Conservation (phyloP, 2,329 filamentous ascomycete genomes). For the Diaporthe sp. region DNA sequence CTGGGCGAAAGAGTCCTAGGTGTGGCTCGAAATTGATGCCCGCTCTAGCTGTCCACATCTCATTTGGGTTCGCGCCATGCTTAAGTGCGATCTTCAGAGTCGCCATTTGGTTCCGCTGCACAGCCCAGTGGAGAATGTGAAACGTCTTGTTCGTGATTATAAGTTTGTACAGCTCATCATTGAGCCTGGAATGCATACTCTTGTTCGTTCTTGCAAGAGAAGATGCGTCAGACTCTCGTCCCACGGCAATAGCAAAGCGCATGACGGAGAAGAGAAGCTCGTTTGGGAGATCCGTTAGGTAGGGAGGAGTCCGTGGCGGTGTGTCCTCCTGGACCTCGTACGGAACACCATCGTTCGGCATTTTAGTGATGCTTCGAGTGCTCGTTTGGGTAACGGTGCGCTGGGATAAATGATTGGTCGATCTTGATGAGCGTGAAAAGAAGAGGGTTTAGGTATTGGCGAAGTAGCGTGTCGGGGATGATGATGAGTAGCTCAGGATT, state of each 20-base stretch:
- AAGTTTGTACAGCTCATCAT: not conserved
- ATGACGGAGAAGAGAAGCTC: not conserved
- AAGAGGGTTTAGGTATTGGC: no score
- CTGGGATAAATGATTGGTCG: not conserved
- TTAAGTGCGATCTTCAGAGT: not conserved
- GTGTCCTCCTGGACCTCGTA: no score
- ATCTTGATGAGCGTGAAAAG: not conserved
- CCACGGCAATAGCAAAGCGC: not conserved
- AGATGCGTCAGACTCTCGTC: not conserved
- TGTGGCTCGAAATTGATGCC: not conserved
- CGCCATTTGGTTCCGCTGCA: not conserved
- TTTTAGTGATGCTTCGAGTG: not conserved
- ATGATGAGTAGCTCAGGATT: not conserved
- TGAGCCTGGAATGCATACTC: not conserved
- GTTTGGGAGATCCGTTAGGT: not conserved
- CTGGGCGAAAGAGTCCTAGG: not conserved
- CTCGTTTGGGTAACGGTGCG: no score
- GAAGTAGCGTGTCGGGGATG: not conserved
- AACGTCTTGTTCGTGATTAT: conserved; percentile 1
- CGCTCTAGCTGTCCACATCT: not conserved
- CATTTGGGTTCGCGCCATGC: not conserved
- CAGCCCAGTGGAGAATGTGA: not conserved
- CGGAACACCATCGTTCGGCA: not conserved
- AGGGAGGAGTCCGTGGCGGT: not conserved
- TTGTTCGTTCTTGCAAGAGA: not conserved